phyloP scores from a whole-genome alignment of 192 early-diverging fungal genomes.

The Linnemannia hyalina region DNA sequence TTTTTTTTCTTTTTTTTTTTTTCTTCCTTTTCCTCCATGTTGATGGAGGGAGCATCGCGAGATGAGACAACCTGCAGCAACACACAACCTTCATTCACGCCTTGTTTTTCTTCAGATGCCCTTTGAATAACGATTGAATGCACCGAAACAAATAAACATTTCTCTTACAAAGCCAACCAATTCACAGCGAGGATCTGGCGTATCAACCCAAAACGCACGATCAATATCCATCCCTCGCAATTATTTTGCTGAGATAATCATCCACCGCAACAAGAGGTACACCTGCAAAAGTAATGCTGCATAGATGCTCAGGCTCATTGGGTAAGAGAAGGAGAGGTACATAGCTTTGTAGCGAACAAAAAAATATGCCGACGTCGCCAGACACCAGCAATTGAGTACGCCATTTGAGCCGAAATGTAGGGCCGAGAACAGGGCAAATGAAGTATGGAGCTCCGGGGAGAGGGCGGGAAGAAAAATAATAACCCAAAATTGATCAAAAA shows the following conservation, averaged over 20 bases:
- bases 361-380: too few species aligned
- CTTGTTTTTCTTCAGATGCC: neutral
- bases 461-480: neutral
- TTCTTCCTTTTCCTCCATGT: neutral
- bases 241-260: too few species aligned
- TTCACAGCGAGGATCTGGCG: neutral
- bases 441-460: neutral
- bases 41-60: neutral
- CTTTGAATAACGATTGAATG: neutral
- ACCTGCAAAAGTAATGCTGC: too few species aligned
- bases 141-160: conserved; percentile 1
- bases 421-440: neutral
- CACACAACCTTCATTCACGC: neutral
- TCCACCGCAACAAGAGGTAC: too few species aligned
- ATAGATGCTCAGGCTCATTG: too few species aligned
- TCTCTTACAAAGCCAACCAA: neutral
- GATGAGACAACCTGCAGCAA: conserved; percentile 3
- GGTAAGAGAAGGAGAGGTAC: too few species aligned
- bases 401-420: conserved; percentile 3
- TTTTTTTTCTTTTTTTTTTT: neutral
- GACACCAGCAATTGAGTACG: neutral
- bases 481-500: neutral
- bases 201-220: neutral
- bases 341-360: too few species aligned
- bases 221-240: neutral